phyloP scores from a whole-genome alignment of 441 rosid species.

The Pelargonium citronellum region DNA sequence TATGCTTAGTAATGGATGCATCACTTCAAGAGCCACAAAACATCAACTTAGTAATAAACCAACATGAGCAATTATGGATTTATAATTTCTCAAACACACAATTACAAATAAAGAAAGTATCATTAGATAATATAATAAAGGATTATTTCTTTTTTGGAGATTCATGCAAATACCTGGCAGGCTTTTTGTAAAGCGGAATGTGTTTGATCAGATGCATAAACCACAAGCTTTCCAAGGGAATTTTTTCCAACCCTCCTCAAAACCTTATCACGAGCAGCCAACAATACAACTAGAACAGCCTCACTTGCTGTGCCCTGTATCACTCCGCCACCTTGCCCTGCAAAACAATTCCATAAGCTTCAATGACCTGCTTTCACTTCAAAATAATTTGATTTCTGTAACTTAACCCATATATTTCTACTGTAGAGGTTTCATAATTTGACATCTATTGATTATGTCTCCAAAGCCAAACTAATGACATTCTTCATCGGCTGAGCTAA shows the following conservation, averaged over 20 bases:
- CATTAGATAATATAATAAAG: no score
- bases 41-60: background rate
- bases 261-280: conserved; percentile 68
- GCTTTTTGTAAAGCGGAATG: conserved; percentile 79
- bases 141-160: background rate
- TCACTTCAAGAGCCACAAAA: no score
- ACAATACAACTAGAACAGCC: conserved; percentile 63
- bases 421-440: conserved; percentile 11
- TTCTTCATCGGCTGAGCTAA: background rate
- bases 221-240: conserved; percentile 59
- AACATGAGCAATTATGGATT: background rate
- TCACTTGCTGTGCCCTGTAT: conserved; percentile 89
- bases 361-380: background rate
- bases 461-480: background rate
- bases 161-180: conserved; percentile 51
- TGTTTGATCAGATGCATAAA: conserved; percentile 81
- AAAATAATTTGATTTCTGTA: background rate
- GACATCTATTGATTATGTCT: background rate
- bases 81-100: background rate
- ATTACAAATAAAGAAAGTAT: background rate
- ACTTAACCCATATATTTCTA: background rate
- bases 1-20: no score
- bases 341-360: conserved; percentile 21
- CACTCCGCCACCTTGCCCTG: conserved; percentile 86
- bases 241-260: conserved; percentile 44